These are phyloP conservation scores for Ceratobasidium theobromae DNA, from an alignment of 1,284 basidiomycete species.

Conservation along the genomic window DNA sequence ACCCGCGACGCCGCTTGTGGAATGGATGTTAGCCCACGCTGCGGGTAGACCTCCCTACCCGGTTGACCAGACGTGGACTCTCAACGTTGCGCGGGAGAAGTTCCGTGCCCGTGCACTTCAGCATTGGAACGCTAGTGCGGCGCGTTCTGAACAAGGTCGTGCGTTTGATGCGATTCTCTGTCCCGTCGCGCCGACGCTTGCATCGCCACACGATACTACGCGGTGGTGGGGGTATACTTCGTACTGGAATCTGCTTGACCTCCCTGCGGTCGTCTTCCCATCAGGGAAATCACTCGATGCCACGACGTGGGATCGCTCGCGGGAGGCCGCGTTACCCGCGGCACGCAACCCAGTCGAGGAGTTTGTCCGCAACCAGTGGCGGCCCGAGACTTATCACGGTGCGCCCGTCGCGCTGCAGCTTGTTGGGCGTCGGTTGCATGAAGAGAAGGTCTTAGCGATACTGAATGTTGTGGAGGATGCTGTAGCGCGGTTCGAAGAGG, in stretches of 20 bases:
- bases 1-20: constrained; percentile 48
- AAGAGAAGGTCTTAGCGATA: constrained; percentile 53
- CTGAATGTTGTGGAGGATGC: constrained; percentile 48
- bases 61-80: constrained; percentile 48
- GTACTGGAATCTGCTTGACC: constrained; percentile 61
- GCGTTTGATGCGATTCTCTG: constrained; percentile 57
- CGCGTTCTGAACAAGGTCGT: constrained; percentile 51
- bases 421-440: constrained; percentile 53
- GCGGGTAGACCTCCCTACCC: constrained; percentile 45
- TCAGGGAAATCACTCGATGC: constrained; percentile 41
- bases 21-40: constrained; percentile 53
- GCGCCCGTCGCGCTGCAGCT: constrained; percentile 53
- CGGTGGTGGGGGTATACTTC: constrained; percentile 57
- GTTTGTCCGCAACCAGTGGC: constrained; percentile 49
- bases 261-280: constrained; percentile 56
- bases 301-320: neutral
- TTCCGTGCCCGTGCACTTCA: constrained; percentile 50
- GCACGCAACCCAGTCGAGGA: constrained; percentile 49
- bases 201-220: constrained; percentile 54
- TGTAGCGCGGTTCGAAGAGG: constrained; percentile 25
- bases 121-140: constrained; percentile 56
- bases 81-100: constrained; percentile 50
- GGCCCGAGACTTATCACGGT: constrained; percentile 49
- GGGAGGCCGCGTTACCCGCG: neutral
- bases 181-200: constrained; percentile 55